phyloP scores from a whole-genome alignment of 768 basidiomycete genomes.

The Pulveroboletus sp. region DNA sequence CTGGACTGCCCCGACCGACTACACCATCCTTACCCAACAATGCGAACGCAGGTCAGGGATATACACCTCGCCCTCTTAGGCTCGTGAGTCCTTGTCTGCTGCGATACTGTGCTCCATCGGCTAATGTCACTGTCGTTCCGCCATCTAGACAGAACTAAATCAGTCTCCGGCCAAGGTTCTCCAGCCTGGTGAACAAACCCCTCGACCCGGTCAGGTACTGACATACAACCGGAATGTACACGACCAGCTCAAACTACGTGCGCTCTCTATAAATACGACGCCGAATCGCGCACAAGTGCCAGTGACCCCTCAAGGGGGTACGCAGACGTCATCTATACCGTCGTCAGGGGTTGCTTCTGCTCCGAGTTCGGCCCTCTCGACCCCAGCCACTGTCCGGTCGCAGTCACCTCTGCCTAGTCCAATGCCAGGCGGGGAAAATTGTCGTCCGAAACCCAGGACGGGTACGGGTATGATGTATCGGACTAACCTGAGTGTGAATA shows the following conservation, averaged over 20 bases:
- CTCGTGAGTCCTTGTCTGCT: constrained; percentile 20
- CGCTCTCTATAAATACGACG: constrained; percentile 11
- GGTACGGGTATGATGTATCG: constrained; percentile 70
- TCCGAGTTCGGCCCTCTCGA: constrained; percentile 9
- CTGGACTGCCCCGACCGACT: constrained; percentile 18
- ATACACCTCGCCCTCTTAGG: constrained; percentile 24
- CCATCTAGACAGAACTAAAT: constrained; percentile 9
- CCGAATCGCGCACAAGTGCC: constrained; percentile 5
- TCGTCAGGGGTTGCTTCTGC: constrained; percentile 1
- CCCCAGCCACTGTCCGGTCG: constrained; percentile 11
- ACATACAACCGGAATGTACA: constrained; percentile 33
- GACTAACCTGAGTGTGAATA: constrained; percentile 24
- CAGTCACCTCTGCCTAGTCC: constrained; percentile 20
- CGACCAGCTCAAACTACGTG: constrained; percentile 28
- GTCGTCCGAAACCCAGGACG: constrained; percentile 50
- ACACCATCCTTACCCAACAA: constrained; percentile 13
- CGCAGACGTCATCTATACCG: constrained; percentile 20
- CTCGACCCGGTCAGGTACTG: constrained; percentile 24
- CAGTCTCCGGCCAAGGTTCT: constrained; percentile 7
- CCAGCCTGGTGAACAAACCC: constrained; percentile 23
- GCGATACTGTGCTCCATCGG: not conserved
- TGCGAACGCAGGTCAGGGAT: constrained; percentile 7
- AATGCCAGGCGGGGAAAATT: constrained; percentile 12
- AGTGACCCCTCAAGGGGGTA: constrained; percentile 15
- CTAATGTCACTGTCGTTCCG: not conserved